These are phyloP conservation scores for Termitomyces sp. DNA, from an alignment of 768 basidiomycete genomes.

Conservation along the genomic window DNA sequence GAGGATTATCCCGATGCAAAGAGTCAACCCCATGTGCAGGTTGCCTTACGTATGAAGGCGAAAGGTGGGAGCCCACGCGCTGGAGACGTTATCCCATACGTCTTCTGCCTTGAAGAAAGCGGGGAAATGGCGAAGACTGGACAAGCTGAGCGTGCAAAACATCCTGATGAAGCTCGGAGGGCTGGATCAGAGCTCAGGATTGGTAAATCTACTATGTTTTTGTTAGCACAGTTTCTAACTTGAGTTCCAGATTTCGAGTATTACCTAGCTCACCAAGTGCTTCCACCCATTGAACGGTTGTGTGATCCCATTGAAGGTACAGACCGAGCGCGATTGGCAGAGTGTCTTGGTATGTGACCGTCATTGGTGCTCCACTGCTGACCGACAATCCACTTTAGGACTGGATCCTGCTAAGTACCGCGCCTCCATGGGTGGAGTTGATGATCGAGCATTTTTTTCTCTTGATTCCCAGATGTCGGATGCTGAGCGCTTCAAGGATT, in stretches of 20 bases:
- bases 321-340: slow-evolving; percentile 86
- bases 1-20: slow-evolving; percentile 97
- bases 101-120: slow-evolving; percentile 83
- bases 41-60: slow-evolving; percentile 85
- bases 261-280: slow-evolving; percentile 86
- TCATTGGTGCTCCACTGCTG: not conserved
- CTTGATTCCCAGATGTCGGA: slow-evolving; percentile 91
- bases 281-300: slow-evolving; percentile 92
- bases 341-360: slow-evolving; percentile 73
- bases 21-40: slow-evolving; percentile 94
- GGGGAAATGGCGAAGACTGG: slow-evolving; percentile 66
- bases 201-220: slow-evolving; percentile 40
- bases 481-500: slow-evolving; percentile 79
- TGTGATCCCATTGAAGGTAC: slow-evolving; percentile 98
- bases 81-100: slow-evolving; percentile 94
- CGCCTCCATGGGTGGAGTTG: slow-evolving; percentile 34
- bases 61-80: slow-evolving; percentile 75
- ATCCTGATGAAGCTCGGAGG: slow-evolving; percentile 88
- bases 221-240: not conserved
- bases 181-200: slow-evolving; percentile 65
- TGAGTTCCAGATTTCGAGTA: slow-evolving; percentile 73
- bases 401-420: slow-evolving; percentile 58
- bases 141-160: slow-evolving; percentile 88
- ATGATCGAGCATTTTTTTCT: slow-evolving; percentile 68
- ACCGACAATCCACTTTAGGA: slow-evolving; percentile 31